phyloP scores from a whole-genome alignment of 164 flowering plant species.

The Magnolia officinalis region DNA sequence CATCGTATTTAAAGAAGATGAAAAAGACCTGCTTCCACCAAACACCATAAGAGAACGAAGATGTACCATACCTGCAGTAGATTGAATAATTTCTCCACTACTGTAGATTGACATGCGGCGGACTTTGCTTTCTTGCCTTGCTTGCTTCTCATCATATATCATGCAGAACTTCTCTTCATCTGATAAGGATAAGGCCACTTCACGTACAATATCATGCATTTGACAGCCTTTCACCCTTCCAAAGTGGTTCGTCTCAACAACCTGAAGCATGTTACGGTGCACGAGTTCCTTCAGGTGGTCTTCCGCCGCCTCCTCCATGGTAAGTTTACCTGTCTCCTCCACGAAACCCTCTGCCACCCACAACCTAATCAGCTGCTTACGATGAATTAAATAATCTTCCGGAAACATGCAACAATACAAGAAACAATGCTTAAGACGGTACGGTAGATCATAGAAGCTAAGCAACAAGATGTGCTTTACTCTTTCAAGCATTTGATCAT shows the following conservation, averaged over 20 bases:
- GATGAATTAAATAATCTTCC: conserved; percentile 11
- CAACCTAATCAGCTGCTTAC: conserved; percentile 14
- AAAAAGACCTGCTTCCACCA: background rate
- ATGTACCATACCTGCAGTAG: background rate
- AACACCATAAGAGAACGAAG: background rate
- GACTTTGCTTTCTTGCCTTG: no score
- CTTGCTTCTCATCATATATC: background rate
- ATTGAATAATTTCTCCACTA: background rate
- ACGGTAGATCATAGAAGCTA: conserved; percentile 14
- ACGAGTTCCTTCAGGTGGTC: conserved; percentile 10
- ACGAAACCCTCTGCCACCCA: conserved; percentile 30
- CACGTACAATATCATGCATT: conserved; percentile 19
- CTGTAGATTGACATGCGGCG: conserved; percentile 6
- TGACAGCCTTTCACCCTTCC: background rate
- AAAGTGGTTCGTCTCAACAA: background rate
- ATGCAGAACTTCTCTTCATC: conserved; percentile 4
- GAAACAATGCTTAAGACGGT: conserved; percentile 22
- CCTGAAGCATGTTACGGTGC: conserved; percentile 13
- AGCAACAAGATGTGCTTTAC: conserved; percentile 1
- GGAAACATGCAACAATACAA: conserved; percentile 20
- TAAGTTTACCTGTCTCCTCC: background rate
- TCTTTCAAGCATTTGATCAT: background rate
- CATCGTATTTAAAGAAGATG: background rate
- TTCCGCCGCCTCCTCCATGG: conserved; percentile 6
- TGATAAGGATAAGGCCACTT: conserved; percentile 7